Evolutionary conservation across 371 early-diverging fungal species (phyloP).

Genomic region (Funneliformis caledonium): DNA sequence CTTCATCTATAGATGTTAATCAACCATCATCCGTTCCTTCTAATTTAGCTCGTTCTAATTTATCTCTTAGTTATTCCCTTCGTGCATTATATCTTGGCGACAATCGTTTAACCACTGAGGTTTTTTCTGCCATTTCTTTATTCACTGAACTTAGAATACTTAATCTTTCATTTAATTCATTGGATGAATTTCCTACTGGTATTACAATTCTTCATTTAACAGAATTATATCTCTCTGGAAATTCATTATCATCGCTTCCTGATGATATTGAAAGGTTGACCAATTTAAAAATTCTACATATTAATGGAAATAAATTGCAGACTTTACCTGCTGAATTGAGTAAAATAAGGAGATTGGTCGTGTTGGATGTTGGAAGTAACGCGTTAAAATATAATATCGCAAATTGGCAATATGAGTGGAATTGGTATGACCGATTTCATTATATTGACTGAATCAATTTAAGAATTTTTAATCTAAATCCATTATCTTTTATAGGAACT

Average conservation of each 20-base stretch:
- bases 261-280: slow-evolving; percentile 83
- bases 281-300: slow-evolving; percentile 70
- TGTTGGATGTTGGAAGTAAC: slow-evolving; percentile 88
- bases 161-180: slow-evolving; percentile 84
- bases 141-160: slow-evolving; percentile 77
- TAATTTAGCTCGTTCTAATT: slow-evolving; percentile 29
- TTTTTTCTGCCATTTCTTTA: slow-evolving; percentile 73
- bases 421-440: slow-evolving; percentile 66
- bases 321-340: slow-evolving; percentile 92
- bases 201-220: slow-evolving; percentile 59
- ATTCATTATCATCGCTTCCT: slow-evolving; percentile 82
- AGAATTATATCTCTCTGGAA: slow-evolving; percentile 87
- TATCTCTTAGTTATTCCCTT: slow-evolving; percentile 69
- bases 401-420: slow-evolving; percentile 97
- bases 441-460: not conserved
- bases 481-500: slow-evolving; percentile 62
- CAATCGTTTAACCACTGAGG: slow-evolving; percentile 85
- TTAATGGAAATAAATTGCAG: slow-evolving; percentile 90
- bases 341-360: slow-evolving; percentile 73
- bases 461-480: not conserved
- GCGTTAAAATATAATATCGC: slow-evolving; percentile 89
- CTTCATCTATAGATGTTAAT: not conserved
- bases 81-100: slow-evolving; percentile 75
- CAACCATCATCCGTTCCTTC: not conserved
- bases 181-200: slow-evolving; percentile 75